A percentile compares a stretch with the other conserved stretches of the same genome.
These are phyloP conservation scores for Hypomyces rosellus DNA, from an alignment of 2,329 filamentous ascomycete genomes.

Conservation along the genomic window DNA sequence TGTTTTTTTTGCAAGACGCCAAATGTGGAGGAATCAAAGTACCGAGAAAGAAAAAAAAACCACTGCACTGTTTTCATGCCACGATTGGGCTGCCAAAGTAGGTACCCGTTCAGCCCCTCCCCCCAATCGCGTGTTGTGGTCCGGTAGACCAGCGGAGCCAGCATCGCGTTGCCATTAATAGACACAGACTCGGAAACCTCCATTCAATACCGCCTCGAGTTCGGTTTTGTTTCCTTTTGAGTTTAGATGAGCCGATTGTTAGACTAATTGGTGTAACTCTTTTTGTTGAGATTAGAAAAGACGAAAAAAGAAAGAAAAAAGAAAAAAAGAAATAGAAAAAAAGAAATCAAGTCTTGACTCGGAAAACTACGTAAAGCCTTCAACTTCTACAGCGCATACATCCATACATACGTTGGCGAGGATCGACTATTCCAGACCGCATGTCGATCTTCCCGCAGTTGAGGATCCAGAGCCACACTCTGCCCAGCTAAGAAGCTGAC, in stretches of 20 bases:
- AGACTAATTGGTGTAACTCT: not conserved
- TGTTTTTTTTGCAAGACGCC: too few relatives aligned
- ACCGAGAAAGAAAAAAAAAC: not conserved
- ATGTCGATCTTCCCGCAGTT: not conserved
- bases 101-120: not conserved
- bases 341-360: not conserved
- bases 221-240: not conserved
- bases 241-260: not conserved
- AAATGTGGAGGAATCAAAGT: too few relatives aligned
- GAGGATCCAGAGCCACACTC: not conserved
- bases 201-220: not conserved
- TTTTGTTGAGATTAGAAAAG: not conserved
- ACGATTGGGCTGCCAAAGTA: too few relatives aligned
- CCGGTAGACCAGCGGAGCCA: not conserved
- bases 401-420: too few relatives aligned
- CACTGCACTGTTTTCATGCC: not conserved
- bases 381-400: not conserved
- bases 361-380: not conserved
- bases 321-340: too few relatives aligned
- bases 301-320: too few relatives aligned
- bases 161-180: not conserved
- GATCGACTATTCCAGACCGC: too few relatives aligned
- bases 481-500: not conserved
- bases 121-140: not conserved
- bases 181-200: too few relatives aligned